These are phyloP conservation scores for Cymbopogon flexuosus DNA, from an alignment of 202 grass and related monocot genomes.

Conservation along the genomic window DNA sequence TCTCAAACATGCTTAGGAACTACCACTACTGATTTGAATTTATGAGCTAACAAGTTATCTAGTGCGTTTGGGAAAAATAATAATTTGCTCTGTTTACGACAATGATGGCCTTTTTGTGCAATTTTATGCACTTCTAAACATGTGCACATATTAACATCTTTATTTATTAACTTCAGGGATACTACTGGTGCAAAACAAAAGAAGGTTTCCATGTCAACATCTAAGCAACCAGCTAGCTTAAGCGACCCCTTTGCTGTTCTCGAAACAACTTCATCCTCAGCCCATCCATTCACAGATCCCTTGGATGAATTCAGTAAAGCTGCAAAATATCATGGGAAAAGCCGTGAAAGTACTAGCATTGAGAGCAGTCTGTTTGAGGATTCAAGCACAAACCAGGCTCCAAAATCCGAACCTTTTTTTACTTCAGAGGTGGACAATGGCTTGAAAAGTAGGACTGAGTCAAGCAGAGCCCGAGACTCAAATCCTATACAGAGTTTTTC, in stretches of 20 bases:
- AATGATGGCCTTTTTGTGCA: not conserved
- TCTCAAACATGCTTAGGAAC: not conserved
- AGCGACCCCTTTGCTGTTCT: slow-evolving; percentile 74
- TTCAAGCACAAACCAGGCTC: slow-evolving; percentile 35
- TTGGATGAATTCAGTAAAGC: slow-evolving; percentile 50
- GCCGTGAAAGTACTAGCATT: slow-evolving; percentile 27
- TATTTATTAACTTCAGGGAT: slow-evolving; percentile 49
- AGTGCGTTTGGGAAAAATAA: not conserved
- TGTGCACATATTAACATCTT: not conserved
- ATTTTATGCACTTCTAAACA: not conserved
- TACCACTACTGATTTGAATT: not conserved
- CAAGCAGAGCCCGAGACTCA: slow-evolving; percentile 36
- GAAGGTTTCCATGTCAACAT: slow-evolving; percentile 41
- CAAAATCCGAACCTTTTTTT: slow-evolving; percentile 57
- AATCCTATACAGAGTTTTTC: slow-evolving; percentile 48
- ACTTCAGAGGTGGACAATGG: slow-evolving; percentile 40
- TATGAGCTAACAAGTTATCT: not conserved
- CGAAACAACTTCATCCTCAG: slow-evolving; percentile 55
- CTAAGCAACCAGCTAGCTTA: slow-evolving; percentile 43
- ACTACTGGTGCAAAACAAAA: slow-evolving; percentile 41
- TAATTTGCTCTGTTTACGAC: slow-evolving; percentile 8
- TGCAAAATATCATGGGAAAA: slow-evolving; percentile 46
- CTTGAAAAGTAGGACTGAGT: slow-evolving; percentile 29
- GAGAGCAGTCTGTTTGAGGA: slow-evolving; percentile 53
- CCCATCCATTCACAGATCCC: slow-evolving; percentile 46